These are phyloP conservation scores for Dichomitus squalens DNA, from an alignment of 1,284 basidiomycete genomes.

Conservation along the genomic window DNA sequence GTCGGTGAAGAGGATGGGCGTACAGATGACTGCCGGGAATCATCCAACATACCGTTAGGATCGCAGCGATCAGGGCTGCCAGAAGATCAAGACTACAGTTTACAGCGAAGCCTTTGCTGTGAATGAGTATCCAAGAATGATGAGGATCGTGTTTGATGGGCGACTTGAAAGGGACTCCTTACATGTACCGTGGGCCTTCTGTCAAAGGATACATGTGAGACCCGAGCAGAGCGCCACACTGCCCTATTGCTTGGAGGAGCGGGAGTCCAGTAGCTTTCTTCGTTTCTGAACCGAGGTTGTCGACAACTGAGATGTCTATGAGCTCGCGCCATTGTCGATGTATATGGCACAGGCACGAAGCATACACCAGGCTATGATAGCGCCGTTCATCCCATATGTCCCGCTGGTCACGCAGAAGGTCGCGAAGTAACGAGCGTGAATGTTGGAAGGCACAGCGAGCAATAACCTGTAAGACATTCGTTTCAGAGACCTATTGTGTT, in stretches of 20 bases:
- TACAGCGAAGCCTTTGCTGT: slow-evolving; percentile 68
- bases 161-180: slow-evolving; percentile 18
- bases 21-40: neutral
- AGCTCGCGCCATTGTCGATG: too few relatives aligned
- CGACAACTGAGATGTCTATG: slow-evolving; percentile 60
- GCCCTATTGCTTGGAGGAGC: slow-evolving; percentile 76
- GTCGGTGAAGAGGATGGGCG: neutral
- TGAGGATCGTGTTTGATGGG: neutral
- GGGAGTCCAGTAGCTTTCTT: slow-evolving; percentile 77
- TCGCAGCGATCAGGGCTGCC: slow-evolving; percentile 50
- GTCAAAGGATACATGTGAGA: slow-evolving; percentile 69
- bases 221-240: slow-evolving; percentile 71
- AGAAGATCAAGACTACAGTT: slow-evolving; percentile 60
- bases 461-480: too few relatives aligned
- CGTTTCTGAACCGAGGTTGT: slow-evolving; percentile 78
- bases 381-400: slow-evolving; percentile 67
- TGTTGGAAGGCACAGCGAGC: slow-evolving; percentile 44
- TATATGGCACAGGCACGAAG: too few relatives aligned
- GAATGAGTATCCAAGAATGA: neutral
- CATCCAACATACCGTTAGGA: slow-evolving; percentile 50
- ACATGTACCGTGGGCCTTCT: slow-evolving; percentile 68
- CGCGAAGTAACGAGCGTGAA: slow-evolving; percentile 64
- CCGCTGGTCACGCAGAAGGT: slow-evolving; percentile 72
- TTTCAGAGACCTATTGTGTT: too few relatives aligned
- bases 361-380: too few relatives aligned